Conservation (phyloP, 768 basidiomycete species). For the Kwoniella sp. region DNA sequence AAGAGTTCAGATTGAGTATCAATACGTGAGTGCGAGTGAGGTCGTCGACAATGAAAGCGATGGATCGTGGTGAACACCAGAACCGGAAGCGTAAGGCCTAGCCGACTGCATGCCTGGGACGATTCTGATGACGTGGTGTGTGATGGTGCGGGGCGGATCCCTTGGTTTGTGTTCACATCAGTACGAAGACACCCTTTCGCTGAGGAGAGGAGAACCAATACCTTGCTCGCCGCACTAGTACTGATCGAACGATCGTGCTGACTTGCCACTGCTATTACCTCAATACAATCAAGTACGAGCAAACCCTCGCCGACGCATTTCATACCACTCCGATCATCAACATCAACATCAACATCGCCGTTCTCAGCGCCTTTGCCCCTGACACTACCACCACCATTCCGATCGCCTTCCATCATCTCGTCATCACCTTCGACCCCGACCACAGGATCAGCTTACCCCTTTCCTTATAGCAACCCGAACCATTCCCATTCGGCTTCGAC, state of each 20-base stretch:
- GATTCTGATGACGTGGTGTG: not conserved
- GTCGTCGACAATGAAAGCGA: no score
- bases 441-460: slow-evolving; percentile 5
- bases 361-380: not conserved
- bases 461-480: slow-evolving; percentile 8
- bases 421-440: slow-evolving; percentile 3
- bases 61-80: no score
- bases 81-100: no score
- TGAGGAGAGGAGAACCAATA: no score
- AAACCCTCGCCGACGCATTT: slow-evolving; percentile 3
- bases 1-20: not conserved
- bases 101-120: not conserved
- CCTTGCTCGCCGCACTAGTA: no score
- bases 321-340: not conserved
- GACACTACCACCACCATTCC: not conserved
- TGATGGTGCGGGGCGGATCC: not conserved
- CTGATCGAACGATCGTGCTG: not conserved
- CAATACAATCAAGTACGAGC: not conserved
- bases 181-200: no score
- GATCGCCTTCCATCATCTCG: slow-evolving; percentile 10
- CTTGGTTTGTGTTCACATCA: no score
- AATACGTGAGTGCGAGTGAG: not conserved
- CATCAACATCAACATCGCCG: not conserved
- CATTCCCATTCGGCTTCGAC: slow-evolving; percentile 7
- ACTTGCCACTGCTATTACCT: not conserved